Evolutionary conservation across 345 rosid genomes (phyloP).

Genomic region (Atalantia buxifolia): DNA sequence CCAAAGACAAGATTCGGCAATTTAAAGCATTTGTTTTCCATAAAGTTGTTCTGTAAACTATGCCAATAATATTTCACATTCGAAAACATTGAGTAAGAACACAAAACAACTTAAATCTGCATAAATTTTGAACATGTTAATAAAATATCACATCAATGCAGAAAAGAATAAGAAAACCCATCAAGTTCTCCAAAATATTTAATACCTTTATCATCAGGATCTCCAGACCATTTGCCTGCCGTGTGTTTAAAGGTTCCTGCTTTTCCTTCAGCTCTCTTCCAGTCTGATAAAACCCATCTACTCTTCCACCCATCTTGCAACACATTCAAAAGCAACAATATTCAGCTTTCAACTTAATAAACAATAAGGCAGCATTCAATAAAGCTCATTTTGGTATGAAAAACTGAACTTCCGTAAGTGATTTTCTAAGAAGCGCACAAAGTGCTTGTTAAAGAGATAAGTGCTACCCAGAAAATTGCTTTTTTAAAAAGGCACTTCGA

Average conservation of each 20-base stretch:
- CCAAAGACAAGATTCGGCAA: background rate
- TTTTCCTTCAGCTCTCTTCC: slow-evolving; percentile 86
- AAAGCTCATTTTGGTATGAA: background rate
- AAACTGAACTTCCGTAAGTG: background rate
- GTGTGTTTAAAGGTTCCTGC: slow-evolving; percentile 81
- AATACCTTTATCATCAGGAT: slow-evolving; percentile 75
- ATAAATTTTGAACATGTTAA: background rate
- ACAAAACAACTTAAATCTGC: background rate
- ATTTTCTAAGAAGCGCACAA: background rate
- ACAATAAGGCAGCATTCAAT: background rate
- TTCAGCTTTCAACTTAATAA: background rate
- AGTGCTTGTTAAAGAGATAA: background rate
- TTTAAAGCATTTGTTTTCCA: background rate
- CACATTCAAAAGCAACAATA: background rate
- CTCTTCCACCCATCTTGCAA: slow-evolving; percentile 81
- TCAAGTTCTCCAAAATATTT: background rate
- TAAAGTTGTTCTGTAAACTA: background rate
- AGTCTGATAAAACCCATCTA: slow-evolving; percentile 86
- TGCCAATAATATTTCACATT: background rate
- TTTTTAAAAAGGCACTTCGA: background rate
- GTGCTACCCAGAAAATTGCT: background rate
- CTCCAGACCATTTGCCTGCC: slow-evolving; percentile 80
- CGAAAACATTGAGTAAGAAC: background rate
- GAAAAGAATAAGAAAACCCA: background rate
- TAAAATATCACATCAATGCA: background rate